These are phyloP conservation scores for Umbelopsis isabellina DNA, from an alignment of 192 early-diverging fungal species.

Conservation along the genomic window DNA sequence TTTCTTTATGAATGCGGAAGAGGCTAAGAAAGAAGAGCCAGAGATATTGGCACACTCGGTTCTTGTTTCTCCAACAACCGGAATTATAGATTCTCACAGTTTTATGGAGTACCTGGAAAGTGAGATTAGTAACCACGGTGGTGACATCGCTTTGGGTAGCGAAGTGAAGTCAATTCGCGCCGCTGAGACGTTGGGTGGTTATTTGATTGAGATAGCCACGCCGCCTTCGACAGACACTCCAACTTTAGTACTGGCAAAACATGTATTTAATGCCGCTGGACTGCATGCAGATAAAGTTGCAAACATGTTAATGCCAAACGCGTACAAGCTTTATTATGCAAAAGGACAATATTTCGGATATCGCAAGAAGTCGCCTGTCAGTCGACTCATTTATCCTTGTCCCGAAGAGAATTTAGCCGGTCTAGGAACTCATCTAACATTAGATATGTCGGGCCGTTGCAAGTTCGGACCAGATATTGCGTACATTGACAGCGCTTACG, in stretches of 20 bases:
- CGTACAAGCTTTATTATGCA: conserved; percentile 69
- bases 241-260: conserved; percentile 55
- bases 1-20: conserved; percentile 47
- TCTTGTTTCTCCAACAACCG: conserved; percentile 73
- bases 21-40: conserved; percentile 59
- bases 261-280: conserved; percentile 81
- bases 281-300: conserved; percentile 71
- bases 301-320: conserved; percentile 35
- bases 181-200: conserved; percentile 26
- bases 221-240: conserved; percentile 42
- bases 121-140: conserved; percentile 49
- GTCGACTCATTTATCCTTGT: conserved; percentile 78
- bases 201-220: conserved; percentile 55
- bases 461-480: conserved; percentile 82
- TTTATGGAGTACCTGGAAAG: conserved; percentile 65
- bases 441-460: conserved; percentile 76
- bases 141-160: conserved; percentile 56
- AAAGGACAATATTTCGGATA: conserved; percentile 83
- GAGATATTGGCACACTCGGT: conserved; percentile 56
- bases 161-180: conserved; percentile 49
- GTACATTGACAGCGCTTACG: conserved; percentile 57
- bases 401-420: conserved; percentile 72
- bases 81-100: conserved; percentile 80
- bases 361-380: conserved; percentile 42
- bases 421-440: conserved; percentile 78